These are phyloP conservation scores for Biscutella laevigata DNA, from an alignment of 441 rosid species.

Conservation along the genomic window DNA sequence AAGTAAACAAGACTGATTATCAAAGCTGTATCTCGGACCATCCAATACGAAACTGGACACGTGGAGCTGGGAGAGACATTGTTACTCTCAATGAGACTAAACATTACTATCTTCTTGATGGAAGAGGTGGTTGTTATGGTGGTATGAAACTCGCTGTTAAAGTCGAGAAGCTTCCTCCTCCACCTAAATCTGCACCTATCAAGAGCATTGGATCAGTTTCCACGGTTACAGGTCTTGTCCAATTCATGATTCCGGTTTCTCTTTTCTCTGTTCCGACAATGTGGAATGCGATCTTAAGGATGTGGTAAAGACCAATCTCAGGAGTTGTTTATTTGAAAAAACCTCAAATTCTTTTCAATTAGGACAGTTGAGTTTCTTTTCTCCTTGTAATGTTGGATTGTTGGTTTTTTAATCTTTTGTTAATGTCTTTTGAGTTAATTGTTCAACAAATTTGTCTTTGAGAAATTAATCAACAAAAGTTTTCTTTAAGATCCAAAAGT, in stretches of 20 bases:
- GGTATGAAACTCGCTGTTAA: slow-evolving; percentile 69
- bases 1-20: slow-evolving; percentile 76
- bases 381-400: slow-evolving; percentile 13
- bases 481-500: neutral
- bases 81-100: slow-evolving; percentile 70
- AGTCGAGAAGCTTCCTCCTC: slow-evolving; percentile 73
- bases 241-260: slow-evolving; percentile 9
- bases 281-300: slow-evolving; percentile 17
- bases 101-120: slow-evolving; percentile 63
- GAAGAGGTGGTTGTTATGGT: slow-evolving; percentile 72
- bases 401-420: slow-evolving; percentile 5
- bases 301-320: slow-evolving; percentile 2
- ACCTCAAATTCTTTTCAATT: slow-evolving; percentile 17
- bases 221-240: neutral
- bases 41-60: slow-evolving; percentile 64
- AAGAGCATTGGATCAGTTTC: slow-evolving; percentile 31
- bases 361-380: slow-evolving; percentile 1
- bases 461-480: neutral
- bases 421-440: slow-evolving; percentile 9
- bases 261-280: slow-evolving; percentile 11
- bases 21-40: slow-evolving; percentile 62
- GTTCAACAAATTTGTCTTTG: slow-evolving; percentile 11
- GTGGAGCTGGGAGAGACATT: slow-evolving; percentile 72
- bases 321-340: neutral
- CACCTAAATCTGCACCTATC: slow-evolving; percentile 46